phyloP scores from a whole-genome alignment of 2,329 filamentous ascomycete species.

The Plectosphaerella plurivora region DNA sequence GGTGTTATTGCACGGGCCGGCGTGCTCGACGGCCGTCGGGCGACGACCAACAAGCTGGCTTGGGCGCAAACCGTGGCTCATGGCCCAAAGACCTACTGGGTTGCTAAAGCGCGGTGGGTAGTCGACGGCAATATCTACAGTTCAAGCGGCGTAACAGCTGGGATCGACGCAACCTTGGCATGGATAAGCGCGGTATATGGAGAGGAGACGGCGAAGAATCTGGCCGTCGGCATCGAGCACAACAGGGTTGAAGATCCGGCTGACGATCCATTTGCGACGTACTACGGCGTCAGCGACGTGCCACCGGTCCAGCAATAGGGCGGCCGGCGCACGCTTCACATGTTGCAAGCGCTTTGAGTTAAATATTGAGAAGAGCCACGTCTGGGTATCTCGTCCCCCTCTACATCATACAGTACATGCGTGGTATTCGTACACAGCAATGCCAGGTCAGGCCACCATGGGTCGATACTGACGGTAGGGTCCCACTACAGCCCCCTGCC shows the following conservation, averaged over 20 bases:
- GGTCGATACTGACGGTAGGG: constrained; percentile 9
- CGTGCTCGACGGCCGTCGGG: constrained; percentile 53
- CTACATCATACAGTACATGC: not conserved
- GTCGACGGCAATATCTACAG: constrained; percentile 64
- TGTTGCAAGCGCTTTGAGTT: not conserved
- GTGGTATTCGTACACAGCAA: not conserved
- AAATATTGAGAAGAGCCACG: not conserved
- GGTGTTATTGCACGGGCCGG: constrained; percentile 54
- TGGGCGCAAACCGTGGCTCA: constrained; percentile 44
- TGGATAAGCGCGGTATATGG: constrained; percentile 43
- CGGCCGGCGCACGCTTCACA: not conserved
- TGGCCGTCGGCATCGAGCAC: constrained; percentile 52
- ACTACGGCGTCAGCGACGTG: constrained; percentile 3
- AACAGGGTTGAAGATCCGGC: constrained; percentile 41
- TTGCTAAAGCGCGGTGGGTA: constrained; percentile 58
- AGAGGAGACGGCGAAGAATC: constrained; percentile 33
- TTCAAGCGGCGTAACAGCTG: constrained; percentile 47
- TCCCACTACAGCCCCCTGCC: not conserved
- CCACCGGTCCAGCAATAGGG: not conserved
- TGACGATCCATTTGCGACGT: constrained; percentile 49
- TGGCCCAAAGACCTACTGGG: constrained; percentile 53
- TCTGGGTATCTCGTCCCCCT: not conserved
- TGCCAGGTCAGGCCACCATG: constrained; percentile 10
- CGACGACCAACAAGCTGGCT: constrained; percentile 62
- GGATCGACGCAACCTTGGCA: constrained; percentile 29